Evolutionary conservation across 106 monocot species (phyloP), one percentile per base, ranked within the genome.

Genomic region (Amphibolis antarctica): DNA sequence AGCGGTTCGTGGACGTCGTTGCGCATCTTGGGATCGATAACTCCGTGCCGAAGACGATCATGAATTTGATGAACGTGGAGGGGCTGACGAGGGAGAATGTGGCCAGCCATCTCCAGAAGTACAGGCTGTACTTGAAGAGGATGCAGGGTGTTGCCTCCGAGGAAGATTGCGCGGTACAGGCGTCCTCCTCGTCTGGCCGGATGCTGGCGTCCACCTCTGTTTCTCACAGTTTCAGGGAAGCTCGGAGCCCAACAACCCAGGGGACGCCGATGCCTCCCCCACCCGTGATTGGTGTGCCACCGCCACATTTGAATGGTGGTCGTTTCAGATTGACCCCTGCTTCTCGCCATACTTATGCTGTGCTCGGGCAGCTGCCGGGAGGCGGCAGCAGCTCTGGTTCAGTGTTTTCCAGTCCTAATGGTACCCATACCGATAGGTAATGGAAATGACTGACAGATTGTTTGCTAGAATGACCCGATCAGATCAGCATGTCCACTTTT

Each of bases 1-100:
- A 46, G 44, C 27, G 63, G 63, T 63, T 63, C n/a, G 63, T 63
- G 44, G 44, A 63, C 5, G 63, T 46, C 42, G 45, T 63, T 11
- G 22, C 18, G 44, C 63, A 63, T 1, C 20, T 63, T 9, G 63
- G 63, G 17, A 25, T 63, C 18, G 3, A 63, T 7, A 63, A 63
- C 17, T 10, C 63, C 9, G 63, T 63, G 45, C 63, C 63, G 0
- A 45, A 44, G 63, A 44, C 44, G 22, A 63, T 63, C 23, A 44
- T 63, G 44, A 13, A 63, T n/a, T 2, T 63, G 23, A 63, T 63
- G 63, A 46, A 46, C 11, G 45, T 63, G 6, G 63, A 63, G 20
- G 43, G 63, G 11, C 22, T 63, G 23, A 63, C 63, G 30, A 20
- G 63, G 45, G 44, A 63, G 44, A 63, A 63, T 26, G 45, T 63